Percentiles rank a stretch among this genome's conserved stretches.
These are phyloP conservation scores for Niveomyces coronatus DNA, from an alignment of 2,329 filamentous ascomycete genomes.

Conservation along the genomic window DNA sequence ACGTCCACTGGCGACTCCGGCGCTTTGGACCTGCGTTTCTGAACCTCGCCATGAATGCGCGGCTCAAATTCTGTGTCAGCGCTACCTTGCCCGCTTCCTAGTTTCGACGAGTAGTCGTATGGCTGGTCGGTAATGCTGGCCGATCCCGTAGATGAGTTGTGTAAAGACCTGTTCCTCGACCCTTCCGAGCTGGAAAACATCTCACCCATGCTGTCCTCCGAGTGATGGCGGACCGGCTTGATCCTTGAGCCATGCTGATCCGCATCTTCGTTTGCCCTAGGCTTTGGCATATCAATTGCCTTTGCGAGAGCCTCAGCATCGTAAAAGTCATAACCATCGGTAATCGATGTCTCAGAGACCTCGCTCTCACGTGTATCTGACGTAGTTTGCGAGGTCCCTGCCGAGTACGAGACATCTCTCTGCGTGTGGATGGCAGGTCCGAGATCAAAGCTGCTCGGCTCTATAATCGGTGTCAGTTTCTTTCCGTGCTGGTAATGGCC, in stretches of 20 bases:
- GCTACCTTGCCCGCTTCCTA: slow-evolving; percentile 8
- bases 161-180: slow-evolving; percentile 16
- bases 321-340: slow-evolving; percentile 57
- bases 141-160: slow-evolving; percentile 1
- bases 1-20: slow-evolving; percentile 28
- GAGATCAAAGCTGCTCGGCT: slow-evolving; percentile 40
- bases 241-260: slow-evolving; percentile 9
- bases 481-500: slow-evolving; percentile 23
- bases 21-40: slow-evolving; percentile 1
- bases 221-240: slow-evolving; percentile 37
- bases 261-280: slow-evolving; percentile 26
- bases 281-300: slow-evolving; percentile 42
- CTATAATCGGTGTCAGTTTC: slow-evolving; percentile 36
- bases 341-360: slow-evolving; percentile 36
- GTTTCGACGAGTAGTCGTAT: slow-evolving; percentile 12
- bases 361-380: slow-evolving; percentile 41
- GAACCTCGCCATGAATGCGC: slow-evolving; percentile 6
- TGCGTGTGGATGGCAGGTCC: slow-evolving; percentile 35
- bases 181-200: slow-evolving; percentile 49
- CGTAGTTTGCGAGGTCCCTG: slow-evolving; percentile 39
- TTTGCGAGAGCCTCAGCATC: slow-evolving; percentile 43
- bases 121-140: not conserved
- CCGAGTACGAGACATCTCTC: slow-evolving; percentile 28
- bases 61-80: slow-evolving; percentile 3
- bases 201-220: slow-evolving; percentile 46